Conservation (phyloP, 2,329 filamentous ascomycete species). For the Stagonosporopsis rhizophila region DNA sequence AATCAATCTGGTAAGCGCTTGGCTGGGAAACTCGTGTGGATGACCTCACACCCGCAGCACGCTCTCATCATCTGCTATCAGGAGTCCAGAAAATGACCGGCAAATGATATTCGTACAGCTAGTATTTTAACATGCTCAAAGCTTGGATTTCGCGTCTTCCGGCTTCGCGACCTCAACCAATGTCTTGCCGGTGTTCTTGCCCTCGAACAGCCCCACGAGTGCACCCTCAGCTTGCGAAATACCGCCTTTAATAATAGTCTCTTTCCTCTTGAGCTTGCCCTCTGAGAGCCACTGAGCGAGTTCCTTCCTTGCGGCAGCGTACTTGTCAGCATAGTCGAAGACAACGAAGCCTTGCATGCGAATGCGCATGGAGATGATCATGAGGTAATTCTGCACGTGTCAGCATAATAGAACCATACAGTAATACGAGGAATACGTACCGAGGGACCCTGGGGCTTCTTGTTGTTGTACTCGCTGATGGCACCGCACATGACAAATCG, state of each 20-base stretch:
- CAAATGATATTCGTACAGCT: neutral
- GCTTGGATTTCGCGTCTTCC: slow-evolving; percentile 50
- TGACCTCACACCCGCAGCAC: too few species aligned
- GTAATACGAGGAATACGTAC: slow-evolving; percentile 16
- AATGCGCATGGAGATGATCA: slow-evolving; percentile 54
- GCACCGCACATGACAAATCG: slow-evolving; percentile 56
- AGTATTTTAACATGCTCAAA: slow-evolving; percentile 19
- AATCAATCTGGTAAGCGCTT: too few species aligned
- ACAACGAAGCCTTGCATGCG: slow-evolving; percentile 69
- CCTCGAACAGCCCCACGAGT: slow-evolving; percentile 69
- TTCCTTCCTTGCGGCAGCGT: slow-evolving; percentile 64
- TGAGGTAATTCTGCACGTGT: slow-evolving; percentile 51
- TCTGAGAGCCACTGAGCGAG: slow-evolving; percentile 72
- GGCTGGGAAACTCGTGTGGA: too few species aligned
- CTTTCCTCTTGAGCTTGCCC: slow-evolving; percentile 73
- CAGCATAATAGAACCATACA: neutral
- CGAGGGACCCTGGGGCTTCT: slow-evolving; percentile 60
- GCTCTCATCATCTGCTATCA: neutral
- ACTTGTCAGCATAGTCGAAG: slow-evolving; percentile 69
- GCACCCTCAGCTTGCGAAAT: slow-evolving; percentile 68
- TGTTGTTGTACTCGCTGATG: slow-evolving; percentile 54
- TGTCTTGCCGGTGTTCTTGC: slow-evolving; percentile 71
- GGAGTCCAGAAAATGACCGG: neutral
- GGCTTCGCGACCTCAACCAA: slow-evolving; percentile 50
- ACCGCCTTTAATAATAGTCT: slow-evolving; percentile 75